Percentiles rank a stretch among this genome's conserved stretches.
Conservation (phyloP, 2,329 filamentous ascomycete species). For the Nothopassalora personata region DNA sequence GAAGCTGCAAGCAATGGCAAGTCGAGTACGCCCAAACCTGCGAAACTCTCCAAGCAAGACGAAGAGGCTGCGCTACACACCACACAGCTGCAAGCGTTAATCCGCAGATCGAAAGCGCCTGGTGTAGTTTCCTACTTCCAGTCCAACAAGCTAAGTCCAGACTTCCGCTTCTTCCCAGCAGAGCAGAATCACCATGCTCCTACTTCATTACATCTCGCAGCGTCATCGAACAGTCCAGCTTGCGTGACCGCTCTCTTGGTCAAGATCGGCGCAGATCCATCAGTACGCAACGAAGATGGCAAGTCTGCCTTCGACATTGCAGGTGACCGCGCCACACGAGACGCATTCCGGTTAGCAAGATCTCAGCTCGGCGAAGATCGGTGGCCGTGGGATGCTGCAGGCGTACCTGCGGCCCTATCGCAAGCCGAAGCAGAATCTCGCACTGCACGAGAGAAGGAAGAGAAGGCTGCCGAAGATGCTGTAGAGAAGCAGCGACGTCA, state of each 20-base stretch:
- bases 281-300: constrained; percentile 64
- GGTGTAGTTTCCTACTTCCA: constrained; percentile 78
- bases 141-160: constrained; percentile 63
- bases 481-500: constrained; percentile 57
- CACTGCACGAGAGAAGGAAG: constrained; percentile 63
- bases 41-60: constrained; percentile 73
- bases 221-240: constrained; percentile 70
- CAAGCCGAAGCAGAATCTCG: constrained; percentile 66
- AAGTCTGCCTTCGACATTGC: constrained; percentile 82
- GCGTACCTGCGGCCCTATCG: constrained; percentile 65
- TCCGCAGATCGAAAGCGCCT: constrained; percentile 84
- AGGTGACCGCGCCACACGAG: constrained; percentile 77
- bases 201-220: constrained; percentile 78
- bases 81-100: constrained; percentile 78
- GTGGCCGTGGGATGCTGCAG: constrained; percentile 74
- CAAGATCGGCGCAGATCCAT: constrained; percentile 71
- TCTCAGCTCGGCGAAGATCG: constrained; percentile 69
- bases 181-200: constrained; percentile 73
- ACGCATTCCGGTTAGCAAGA: constrained; percentile 86
- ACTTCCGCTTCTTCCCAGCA: constrained; percentile 69
- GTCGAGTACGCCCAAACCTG: constrained; percentile 47
- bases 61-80: constrained; percentile 79
- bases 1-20: constrained; percentile 40
- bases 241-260: constrained; percentile 72
- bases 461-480: constrained; percentile 62